Percentiles rank a stretch among this genome's conserved stretches.
Evolutionary conservation across 257 asterid species (phyloP).

Genomic region (Echites panduratus): DNA sequence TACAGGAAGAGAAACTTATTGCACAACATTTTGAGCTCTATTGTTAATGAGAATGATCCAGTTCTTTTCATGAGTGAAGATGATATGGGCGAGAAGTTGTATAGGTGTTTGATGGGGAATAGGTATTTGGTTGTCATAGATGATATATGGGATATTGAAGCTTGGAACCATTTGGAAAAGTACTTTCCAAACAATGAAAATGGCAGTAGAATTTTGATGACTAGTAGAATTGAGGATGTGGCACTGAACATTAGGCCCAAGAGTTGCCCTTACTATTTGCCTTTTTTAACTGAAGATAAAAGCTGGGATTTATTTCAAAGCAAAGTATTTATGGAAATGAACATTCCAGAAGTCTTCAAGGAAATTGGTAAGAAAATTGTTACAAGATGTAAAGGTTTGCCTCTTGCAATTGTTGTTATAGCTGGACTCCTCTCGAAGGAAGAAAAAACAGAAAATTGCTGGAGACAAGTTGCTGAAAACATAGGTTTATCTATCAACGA

Average conservation of each 20-base stretch:
- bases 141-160: conserved; percentile 1
- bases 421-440: background rate
- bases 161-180: background rate
- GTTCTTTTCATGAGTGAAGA: background rate
- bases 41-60: background rate
- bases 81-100: background rate
- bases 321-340: background rate
- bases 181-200: background rate
- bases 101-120: background rate
- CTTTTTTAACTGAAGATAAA: background rate
- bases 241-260: background rate
- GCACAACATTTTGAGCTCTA: background rate
- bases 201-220: conserved; percentile 3
- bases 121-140: conserved; percentile 7
- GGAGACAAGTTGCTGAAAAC: background rate
- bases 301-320: conserved; percentile 7
- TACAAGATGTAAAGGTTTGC: background rate
- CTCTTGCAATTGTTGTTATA: background rate
- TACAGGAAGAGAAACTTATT: background rate
- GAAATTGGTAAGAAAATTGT: background rate
- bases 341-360: background rate
- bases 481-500: background rate
- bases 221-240: background rate
- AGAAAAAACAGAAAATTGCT: background rate
- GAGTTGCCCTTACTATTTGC: background rate